phyloP scores from a whole-genome alignment of 1,284 basidiomycete genomes.

The Cystobasidium sp. region DNA sequence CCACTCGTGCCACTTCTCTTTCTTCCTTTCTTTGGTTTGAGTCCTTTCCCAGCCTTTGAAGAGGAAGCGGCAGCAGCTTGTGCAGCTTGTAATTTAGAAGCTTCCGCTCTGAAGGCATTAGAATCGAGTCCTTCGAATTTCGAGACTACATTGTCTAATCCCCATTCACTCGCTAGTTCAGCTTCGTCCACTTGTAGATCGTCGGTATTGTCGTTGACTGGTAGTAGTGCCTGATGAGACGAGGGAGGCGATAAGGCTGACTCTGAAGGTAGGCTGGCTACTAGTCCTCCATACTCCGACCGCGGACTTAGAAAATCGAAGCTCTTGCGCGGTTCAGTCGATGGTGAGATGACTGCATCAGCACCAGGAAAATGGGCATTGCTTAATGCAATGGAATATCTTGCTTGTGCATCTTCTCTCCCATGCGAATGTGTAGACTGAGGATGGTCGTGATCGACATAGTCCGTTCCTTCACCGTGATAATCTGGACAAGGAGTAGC shows the following conservation, averaged over 20 bases:
- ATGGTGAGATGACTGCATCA: too few relatives aligned
- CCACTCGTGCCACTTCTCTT: slow-evolving; percentile 22
- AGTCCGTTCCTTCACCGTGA: not conserved
- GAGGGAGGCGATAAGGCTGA: too few relatives aligned
- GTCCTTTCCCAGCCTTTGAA: not conserved
- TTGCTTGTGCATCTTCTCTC: too few relatives aligned
- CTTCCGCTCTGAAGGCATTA: slow-evolving; percentile 25
- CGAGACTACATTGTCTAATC: slow-evolving; percentile 35
- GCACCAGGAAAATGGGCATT: too few relatives aligned
- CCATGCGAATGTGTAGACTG: too few relatives aligned
- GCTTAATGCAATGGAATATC: too few relatives aligned
- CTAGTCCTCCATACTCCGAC: too few relatives aligned
- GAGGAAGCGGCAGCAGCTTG: slow-evolving; percentile 1
- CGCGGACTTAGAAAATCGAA: too few relatives aligned
- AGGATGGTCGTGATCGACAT: not conserved
- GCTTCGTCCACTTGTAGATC: slow-evolving; percentile 25
- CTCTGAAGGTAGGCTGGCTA: too few relatives aligned
- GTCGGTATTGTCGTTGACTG: not conserved
- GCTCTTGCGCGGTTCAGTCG: too few relatives aligned
- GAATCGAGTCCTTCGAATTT: slow-evolving; percentile 36
- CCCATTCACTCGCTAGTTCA: slow-evolving; percentile 39
- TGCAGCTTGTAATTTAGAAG: slow-evolving; percentile 16
- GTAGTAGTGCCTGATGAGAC: too few relatives aligned
- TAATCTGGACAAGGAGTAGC: not conserved
- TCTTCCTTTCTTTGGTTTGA: slow-evolving; percentile 16